A percentile compares a stretch with the other conserved stretches of the same genome.
phyloP scores from a whole-genome alignment of 306 rosid species.

The Vigna mungo region DNA sequence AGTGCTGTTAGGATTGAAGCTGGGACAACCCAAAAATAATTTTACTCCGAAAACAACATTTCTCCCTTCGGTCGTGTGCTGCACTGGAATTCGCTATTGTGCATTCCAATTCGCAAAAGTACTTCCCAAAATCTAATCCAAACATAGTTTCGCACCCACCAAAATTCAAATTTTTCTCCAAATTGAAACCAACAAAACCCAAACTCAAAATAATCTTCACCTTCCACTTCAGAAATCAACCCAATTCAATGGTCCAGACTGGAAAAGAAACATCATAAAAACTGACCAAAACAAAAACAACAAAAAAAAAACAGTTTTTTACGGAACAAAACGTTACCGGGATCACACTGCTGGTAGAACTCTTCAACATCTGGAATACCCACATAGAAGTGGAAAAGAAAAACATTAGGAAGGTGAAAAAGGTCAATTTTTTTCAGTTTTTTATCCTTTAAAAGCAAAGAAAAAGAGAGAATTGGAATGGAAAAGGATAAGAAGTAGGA shows the following conservation, averaged over 20 bases:
- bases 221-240: background rate
- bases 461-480: background rate
- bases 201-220: background rate
- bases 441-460: background rate
- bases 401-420: background rate
- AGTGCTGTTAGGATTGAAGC: background rate
- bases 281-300: background rate
- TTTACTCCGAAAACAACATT: background rate
- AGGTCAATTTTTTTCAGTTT: background rate
- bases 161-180: background rate
- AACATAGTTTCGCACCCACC: background rate
- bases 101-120: background rate
- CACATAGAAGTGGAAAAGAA: background rate
- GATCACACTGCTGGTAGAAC: slow-evolving; percentile 55
- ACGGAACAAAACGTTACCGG: slow-evolving; percentile 43
- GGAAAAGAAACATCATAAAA: background rate
- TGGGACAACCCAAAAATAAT: background rate
- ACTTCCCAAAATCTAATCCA: background rate
- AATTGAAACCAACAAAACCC: background rate
- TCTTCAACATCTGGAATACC: slow-evolving; percentile 54
- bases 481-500: background rate
- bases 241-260: background rate
- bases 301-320: background rate
- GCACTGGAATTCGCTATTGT: background rate
- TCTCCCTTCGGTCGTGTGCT: background rate